Base-by-base conservation (phyloP, 352 stramenopile species). In the Elongisporangium prolatum region DNA sequence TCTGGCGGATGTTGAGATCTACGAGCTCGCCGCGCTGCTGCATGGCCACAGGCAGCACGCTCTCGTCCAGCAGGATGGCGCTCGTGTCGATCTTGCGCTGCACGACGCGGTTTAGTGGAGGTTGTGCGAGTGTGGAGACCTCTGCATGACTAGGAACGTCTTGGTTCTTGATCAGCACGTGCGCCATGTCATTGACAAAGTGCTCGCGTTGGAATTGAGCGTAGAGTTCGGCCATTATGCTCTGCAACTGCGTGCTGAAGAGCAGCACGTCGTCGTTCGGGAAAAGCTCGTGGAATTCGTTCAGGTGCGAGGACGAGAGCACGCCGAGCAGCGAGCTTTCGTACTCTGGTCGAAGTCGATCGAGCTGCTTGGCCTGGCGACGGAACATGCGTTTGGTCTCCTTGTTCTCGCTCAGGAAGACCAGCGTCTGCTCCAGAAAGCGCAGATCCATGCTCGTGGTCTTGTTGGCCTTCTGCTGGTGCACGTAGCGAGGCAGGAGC, bases 311-410 rank as follows among this genome's bases (percentile, higher is more conserved):
- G 1, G 71, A 85, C 34, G 65, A 76, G 9, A 94, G 64, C 59
- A 94, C 63, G 1, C 82, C 82, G 18, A 89, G 70, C 59, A 94
- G 72, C 20, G 80, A 87, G 56, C 77, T 88, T 68, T 91, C 77
- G 54, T 84, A 85, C 34, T 84, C 79, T 0, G 84, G 84, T 9
- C 63, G 59, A 58, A 92, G 88, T 25, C 72, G 68, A 22, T 75
- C 65, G 21, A 94, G 61, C 38, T 94, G 82, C 8, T 71, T 74
- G 5, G 68, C 65, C 56, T 94, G 84, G 6, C 84, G 84, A 50
- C 84, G 80, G 54, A 88, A 70, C 82, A 94, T 89, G 50, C 84
- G 76, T 56, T 92, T 94, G 63, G 71, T 78, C 51, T 94, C 84
- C 61, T 92, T 92, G 67, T 92, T 94, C 48, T 82, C 73, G 56